phyloP scores from a whole-genome alignment of 768 basidiomycete species.

The Hygrophorus pudorinus region DNA sequence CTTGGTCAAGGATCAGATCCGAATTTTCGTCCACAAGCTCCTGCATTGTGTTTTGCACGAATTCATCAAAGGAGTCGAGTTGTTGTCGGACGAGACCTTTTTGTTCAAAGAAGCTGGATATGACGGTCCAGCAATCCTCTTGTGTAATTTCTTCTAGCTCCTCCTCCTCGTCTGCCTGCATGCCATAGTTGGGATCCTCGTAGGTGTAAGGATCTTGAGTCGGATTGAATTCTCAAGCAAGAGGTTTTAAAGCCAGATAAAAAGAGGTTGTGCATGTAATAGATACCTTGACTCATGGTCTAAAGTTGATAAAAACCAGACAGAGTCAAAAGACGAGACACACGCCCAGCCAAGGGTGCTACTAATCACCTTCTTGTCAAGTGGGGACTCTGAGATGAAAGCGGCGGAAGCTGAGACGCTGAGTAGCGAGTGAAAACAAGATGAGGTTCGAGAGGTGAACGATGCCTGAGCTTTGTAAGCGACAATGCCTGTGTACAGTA shows the following conservation, averaged over 20 bases:
- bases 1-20: slow-evolving; percentile 94
- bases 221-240: slow-evolving; percentile 34
- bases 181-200: slow-evolving; percentile 49
- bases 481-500: too few species aligned
- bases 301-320: slow-evolving; percentile 7
- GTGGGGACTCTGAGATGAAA: too few species aligned
- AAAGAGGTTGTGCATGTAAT: slow-evolving; percentile 13
- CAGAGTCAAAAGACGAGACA: not conserved
- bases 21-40: slow-evolving; percentile 95
- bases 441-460: too few species aligned
- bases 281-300: slow-evolving; percentile 47
- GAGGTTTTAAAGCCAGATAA: slow-evolving; percentile 22
- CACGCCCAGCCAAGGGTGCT: not conserved
- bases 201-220: slow-evolving; percentile 45
- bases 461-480: too few species aligned
- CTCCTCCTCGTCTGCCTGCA: slow-evolving; percentile 44
- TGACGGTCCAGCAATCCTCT: slow-evolving; percentile 93
- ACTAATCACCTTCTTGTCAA: too few species aligned
- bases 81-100: slow-evolving; percentile 98
- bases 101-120: slow-evolving; percentile 92
- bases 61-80: slow-evolving; percentile 97
- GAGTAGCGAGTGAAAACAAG: too few species aligned
- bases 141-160: slow-evolving; percentile 75
- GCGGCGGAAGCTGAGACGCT: too few species aligned
- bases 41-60: slow-evolving; percentile 99